phyloP scores from a whole-genome alignment of 257 asterid genomes.

The Ajuga chamaepitys region DNA sequence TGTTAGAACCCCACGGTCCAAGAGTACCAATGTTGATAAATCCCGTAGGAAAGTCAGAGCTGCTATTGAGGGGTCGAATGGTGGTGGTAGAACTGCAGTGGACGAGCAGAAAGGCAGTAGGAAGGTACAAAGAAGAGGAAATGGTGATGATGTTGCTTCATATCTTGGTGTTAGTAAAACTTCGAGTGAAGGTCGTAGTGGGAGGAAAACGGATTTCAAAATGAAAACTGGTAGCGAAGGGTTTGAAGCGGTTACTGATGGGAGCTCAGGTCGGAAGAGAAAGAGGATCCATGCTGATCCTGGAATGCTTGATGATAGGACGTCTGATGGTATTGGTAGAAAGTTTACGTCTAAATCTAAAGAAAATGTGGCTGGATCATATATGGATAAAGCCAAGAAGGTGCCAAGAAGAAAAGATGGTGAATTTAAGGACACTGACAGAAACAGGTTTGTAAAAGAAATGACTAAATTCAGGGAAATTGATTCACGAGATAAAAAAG shows the following conservation, averaged over 20 bases:
- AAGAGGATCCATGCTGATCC: conserved; percentile 41
- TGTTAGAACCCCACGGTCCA: conserved; percentile 17
- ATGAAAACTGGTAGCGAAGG: conserved; percentile 25
- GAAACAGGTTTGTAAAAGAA: conserved; percentile 10
- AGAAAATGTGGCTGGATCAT: conserved; percentile 5
- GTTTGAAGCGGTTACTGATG: conserved; percentile 8
- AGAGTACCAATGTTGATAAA: conserved; percentile 19
- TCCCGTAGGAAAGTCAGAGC: conserved; percentile 10
- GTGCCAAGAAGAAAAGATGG: conserved; percentile 17
- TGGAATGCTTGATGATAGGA: conserved; percentile 17
- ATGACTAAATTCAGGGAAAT: conserved; percentile 23
- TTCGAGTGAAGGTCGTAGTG: neutral
- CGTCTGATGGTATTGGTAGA: conserved; percentile 10
- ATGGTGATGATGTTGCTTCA: conserved; percentile 13
- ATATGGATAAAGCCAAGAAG: conserved; percentile 19
- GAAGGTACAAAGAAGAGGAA: conserved; percentile 22
- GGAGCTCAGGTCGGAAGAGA: conserved; percentile 36
- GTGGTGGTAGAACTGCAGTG: conserved; percentile 14
- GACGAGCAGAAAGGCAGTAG: conserved; percentile 12
- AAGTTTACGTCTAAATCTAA: conserved; percentile 18
- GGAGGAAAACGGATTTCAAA: conserved; percentile 21
- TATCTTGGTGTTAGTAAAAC: conserved; percentile 17
- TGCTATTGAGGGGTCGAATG: conserved; percentile 12
- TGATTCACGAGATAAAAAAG: conserved; percentile 24
- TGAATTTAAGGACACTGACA: conserved; percentile 18